These are phyloP conservation scores for Suillus alpinus DNA, from an alignment of 768 basidiomycete species.

Conservation along the genomic window DNA sequence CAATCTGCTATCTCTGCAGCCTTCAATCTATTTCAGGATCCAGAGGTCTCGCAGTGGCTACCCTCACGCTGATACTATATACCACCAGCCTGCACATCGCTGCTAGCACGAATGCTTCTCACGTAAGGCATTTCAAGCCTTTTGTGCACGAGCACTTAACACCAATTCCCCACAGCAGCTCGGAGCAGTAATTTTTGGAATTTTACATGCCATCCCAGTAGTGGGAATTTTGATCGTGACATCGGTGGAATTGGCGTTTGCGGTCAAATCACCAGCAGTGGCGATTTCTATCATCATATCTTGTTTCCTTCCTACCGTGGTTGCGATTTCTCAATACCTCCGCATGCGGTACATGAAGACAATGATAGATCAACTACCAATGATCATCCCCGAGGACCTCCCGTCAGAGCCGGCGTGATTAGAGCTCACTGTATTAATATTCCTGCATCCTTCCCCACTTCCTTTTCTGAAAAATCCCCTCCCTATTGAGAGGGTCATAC, in stretches of 20 bases:
- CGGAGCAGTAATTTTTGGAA: constrained; percentile 16
- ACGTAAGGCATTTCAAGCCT: constrained; percentile 10
- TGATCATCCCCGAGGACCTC: not conserved
- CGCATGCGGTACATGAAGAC: not conserved
- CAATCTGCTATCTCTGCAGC: constrained; percentile 8
- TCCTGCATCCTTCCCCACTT: not conserved
- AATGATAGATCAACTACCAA: not conserved
- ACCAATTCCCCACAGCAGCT: not conserved
- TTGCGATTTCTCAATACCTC: constrained; percentile 1
- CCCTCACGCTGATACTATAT: constrained; percentile 26
- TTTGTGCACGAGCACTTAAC: not conserved
- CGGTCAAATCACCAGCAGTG: constrained; percentile 21
- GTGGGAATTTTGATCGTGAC: constrained; percentile 23
- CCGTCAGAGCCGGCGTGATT: not conserved
- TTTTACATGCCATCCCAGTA: constrained; percentile 25
- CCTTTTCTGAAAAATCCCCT: not conserved
- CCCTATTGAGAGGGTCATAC: not conserved
- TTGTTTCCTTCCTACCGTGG: constrained; percentile 20
- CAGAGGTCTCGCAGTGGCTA: constrained; percentile 12
- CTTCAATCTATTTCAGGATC: constrained; percentile 23
- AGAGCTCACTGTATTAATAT: not conserved
- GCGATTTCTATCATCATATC: constrained; percentile 17
- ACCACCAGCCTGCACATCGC: constrained; percentile 28
- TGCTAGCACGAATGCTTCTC: constrained; percentile 15
- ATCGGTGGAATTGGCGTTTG: constrained; percentile 13